Conservation (phyloP, 78 protist species). For the Cavenderia fasciculata region DNA sequence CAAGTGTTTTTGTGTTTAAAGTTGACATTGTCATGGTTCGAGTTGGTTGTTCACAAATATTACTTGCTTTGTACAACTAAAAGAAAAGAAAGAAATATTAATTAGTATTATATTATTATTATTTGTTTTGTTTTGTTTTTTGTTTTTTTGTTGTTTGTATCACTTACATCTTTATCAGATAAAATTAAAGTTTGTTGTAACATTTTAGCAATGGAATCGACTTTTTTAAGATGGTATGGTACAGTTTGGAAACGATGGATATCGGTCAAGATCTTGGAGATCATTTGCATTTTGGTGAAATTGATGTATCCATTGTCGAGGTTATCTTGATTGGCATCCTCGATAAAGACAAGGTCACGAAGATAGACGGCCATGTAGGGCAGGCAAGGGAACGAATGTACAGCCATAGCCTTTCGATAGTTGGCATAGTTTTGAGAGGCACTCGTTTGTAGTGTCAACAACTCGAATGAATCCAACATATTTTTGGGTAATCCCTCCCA, state of each 20-base stretch:
- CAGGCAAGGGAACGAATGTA: constrained; percentile 35
- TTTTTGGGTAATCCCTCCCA: constrained; percentile 59
- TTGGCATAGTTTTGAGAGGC: constrained; percentile 45
- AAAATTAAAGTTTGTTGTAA: constrained; percentile 18
- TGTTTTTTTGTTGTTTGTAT: background rate
- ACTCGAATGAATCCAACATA: constrained; percentile 22
- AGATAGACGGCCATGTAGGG: constrained; percentile 64
- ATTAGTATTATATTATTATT: too few species aligned
- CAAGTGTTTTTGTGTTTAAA: background rate
- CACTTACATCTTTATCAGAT: constrained; percentile 36
- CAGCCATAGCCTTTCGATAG: constrained; percentile 23
- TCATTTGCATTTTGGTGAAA: constrained; percentile 72
- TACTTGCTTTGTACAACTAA: constrained; percentile 36
- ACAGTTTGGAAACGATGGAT: constrained; percentile 62
- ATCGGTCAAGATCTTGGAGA: constrained; percentile 41
- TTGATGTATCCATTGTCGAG: constrained; percentile 48
- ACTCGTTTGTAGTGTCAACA: constrained; percentile 1
- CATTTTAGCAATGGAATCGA: constrained; percentile 25
- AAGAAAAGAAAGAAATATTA: background rate
- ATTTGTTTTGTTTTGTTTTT: too few species aligned
- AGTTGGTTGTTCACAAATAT: constrained; percentile 33
- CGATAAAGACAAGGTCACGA: constrained; percentile 43
- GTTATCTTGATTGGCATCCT: constrained; percentile 27
- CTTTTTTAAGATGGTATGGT: constrained; percentile 45
- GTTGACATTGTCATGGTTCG: constrained; percentile 16